phyloP scores from a whole-genome alignment of 768 basidiomycete genomes.

The Infundibulicybe gibba region DNA sequence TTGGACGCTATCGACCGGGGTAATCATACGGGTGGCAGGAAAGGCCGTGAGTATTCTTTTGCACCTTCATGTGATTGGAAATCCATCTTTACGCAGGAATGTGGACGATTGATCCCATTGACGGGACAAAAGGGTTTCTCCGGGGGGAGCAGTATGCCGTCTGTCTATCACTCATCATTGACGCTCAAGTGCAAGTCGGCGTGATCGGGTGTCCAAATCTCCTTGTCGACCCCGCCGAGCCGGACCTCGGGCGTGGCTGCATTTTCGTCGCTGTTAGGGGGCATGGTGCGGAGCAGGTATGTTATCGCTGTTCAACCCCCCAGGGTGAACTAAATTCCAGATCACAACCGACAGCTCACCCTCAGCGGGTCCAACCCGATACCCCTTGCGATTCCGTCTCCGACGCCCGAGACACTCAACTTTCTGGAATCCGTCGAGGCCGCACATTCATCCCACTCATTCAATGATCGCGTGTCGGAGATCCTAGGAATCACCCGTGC shows the following conservation, averaged over 20 bases:
- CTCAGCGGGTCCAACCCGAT: constrained; percentile 47
- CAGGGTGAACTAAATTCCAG: background rate
- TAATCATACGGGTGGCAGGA: constrained; percentile 62
- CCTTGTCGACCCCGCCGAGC: constrained; percentile 47
- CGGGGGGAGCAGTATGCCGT: constrained; percentile 93
- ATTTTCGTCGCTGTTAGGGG: constrained; percentile 87
- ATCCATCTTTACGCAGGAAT: constrained; percentile 42
- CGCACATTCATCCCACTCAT: constrained; percentile 86
- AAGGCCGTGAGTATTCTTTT: constrained; percentile 56
- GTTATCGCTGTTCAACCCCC: constrained; percentile 1
- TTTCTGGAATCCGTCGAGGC: constrained; percentile 93
- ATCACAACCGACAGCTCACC: constrained; percentile 35
- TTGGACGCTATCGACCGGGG: constrained; percentile 87
- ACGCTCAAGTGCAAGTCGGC: constrained; percentile 75
- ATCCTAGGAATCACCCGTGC: constrained; percentile 61
- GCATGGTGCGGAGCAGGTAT: constrained; percentile 76
- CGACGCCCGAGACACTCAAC: constrained; percentile 44
- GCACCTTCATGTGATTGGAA: constrained; percentile 1
- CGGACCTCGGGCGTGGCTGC: constrained; percentile 66
- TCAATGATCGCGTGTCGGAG: constrained; percentile 70
- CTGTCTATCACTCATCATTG: constrained; percentile 80
- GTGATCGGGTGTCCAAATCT: constrained; percentile 95
- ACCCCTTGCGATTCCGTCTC: constrained; percentile 49
- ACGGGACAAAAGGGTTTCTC: constrained; percentile 92
- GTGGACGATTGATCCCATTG: constrained; percentile 89